Conservation (phyloP, 2,329 filamentous ascomycete species). For the Torrubiellomyces zombiae region DNA sequence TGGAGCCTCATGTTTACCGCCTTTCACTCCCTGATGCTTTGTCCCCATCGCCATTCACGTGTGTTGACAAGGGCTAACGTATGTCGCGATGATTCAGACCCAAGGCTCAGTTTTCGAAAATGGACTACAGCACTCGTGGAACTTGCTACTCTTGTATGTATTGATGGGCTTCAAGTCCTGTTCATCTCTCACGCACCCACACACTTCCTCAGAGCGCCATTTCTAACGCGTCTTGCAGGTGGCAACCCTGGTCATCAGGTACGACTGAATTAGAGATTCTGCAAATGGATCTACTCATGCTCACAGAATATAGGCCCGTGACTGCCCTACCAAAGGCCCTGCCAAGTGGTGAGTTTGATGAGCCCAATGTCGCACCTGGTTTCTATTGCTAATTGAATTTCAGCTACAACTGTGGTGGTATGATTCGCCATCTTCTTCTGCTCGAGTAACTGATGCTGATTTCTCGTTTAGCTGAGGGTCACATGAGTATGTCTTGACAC, state of each 20-base stretch:
- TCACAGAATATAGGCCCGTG: constrained; percentile 54
- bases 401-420: constrained; percentile 71
- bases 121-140: constrained; percentile 30
- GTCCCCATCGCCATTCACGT: no score
- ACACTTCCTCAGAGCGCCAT: constrained; percentile 1
- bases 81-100: no score
- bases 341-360: constrained; percentile 57
- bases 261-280: constrained; percentile 18
- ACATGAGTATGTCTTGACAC: constrained; percentile 50
- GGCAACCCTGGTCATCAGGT: constrained; percentile 62
- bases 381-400: no score
- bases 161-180: neutral
- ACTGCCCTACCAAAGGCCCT: constrained; percentile 71
- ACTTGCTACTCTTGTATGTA: constrained; percentile 36
- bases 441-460: constrained; percentile 8
- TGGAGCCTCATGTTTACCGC: no score
- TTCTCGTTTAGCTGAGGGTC: constrained; percentile 38
- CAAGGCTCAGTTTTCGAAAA: no score
- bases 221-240: constrained; percentile 29
- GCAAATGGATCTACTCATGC: constrained; percentile 8
- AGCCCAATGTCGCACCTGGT: no score
- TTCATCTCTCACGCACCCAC: constrained; percentile 1
- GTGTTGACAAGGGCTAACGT: no score
- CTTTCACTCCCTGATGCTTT: no score
- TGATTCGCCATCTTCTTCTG: constrained; percentile 15